Conservation (phyloP, 2,329 filamentous ascomycete genomes). For the Calycina marina region DNA sequence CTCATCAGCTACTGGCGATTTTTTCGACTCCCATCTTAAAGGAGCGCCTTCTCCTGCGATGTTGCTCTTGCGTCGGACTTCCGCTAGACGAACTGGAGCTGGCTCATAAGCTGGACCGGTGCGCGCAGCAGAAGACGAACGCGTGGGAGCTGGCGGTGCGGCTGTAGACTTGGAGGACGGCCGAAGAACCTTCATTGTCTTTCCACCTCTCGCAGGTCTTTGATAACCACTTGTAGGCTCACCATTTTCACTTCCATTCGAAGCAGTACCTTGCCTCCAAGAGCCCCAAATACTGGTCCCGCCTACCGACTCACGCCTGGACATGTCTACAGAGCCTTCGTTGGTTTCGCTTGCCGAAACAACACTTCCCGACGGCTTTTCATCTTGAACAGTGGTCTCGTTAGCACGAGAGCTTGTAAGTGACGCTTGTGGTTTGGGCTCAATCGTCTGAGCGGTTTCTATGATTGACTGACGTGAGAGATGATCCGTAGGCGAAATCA, state of each 20-base stretch:
- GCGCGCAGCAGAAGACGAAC: slow-evolving; percentile 28
- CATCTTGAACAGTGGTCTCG: slow-evolving; percentile 9
- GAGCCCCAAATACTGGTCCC: slow-evolving; percentile 52
- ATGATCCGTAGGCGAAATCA: slow-evolving; percentile 10
- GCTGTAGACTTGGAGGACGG: slow-evolving; percentile 53
- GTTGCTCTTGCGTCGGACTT: slow-evolving; percentile 41
- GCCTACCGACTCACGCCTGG: slow-evolving; percentile 27
- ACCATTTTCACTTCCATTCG: slow-evolving; percentile 12
- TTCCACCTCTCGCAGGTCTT: slow-evolving; percentile 48
- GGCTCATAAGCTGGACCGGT: slow-evolving; percentile 39
- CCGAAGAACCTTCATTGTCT: slow-evolving; percentile 83
- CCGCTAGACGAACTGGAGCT: slow-evolving; percentile 27
- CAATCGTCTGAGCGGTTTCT: slow-evolving; percentile 4
- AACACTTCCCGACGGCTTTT: slow-evolving; percentile 8
- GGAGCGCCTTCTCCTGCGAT: slow-evolving; percentile 22
- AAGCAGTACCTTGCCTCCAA: slow-evolving; percentile 43
- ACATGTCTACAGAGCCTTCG: slow-evolving; percentile 8
- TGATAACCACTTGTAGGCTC: slow-evolving; percentile 41
- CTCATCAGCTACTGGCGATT: slow-evolving; percentile 22
- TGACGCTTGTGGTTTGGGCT: slow-evolving; percentile 2
- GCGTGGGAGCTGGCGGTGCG: slow-evolving; percentile 22
- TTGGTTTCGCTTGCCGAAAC: slow-evolving; percentile 6
- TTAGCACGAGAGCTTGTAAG: slow-evolving; percentile 5
- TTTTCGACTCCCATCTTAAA: slow-evolving; percentile 38
- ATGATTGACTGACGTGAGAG: slow-evolving; percentile 7